A percentile compares a stretch with the other conserved stretches of the same genome.
phyloP scores from a whole-genome alignment of 495 filamentous ascomycete species.

The Aspergillus nanangensis region DNA sequence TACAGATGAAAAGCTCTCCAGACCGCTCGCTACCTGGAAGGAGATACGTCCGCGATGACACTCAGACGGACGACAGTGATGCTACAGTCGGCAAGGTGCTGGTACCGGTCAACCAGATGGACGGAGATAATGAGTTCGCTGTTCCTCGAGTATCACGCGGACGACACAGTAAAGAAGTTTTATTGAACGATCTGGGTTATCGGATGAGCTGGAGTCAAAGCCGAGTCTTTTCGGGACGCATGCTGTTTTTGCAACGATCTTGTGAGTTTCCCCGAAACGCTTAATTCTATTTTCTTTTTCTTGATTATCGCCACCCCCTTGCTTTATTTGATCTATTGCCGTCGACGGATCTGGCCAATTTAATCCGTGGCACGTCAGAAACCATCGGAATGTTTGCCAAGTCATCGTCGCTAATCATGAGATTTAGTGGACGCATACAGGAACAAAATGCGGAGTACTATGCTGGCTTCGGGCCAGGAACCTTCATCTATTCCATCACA shows the following conservation, averaged over 20 bases:
- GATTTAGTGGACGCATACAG: conserved; percentile 89
- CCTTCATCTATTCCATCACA: conserved; percentile 67
- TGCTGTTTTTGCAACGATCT: conserved; percentile 87
- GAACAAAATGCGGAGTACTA: conserved; percentile 82
- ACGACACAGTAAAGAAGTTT: conserved; percentile 70
- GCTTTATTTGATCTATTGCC: too few relatives aligned
- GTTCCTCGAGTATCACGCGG: conserved; percentile 66
- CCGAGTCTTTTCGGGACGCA: conserved; percentile 76
- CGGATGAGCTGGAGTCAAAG: conserved; percentile 95
- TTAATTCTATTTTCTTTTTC: too few relatives aligned
- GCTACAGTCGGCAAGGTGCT: conserved; percentile 47
- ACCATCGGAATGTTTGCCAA: not conserved
- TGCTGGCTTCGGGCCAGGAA: conserved; percentile 70
- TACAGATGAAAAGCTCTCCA: conserved; percentile 78
- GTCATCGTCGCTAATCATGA: too few relatives aligned
- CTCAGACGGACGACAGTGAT: conserved; percentile 51
- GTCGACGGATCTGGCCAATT: not conserved
- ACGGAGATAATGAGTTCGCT: conserved; percentile 67
- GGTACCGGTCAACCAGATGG: conserved; percentile 70
- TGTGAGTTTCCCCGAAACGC: conserved; percentile 53
- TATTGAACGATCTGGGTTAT: conserved; percentile 89
- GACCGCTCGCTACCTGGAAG: conserved; percentile 55
- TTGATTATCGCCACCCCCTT: conserved; percentile 1
- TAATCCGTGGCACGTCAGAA: not conserved
- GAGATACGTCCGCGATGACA: conserved; percentile 61